Percentiles rank a stretch among this genome's conserved stretches.
Evolutionary conservation across 768 basidiomycete genomes (phyloP).

Genomic region (Lanmaoa rubissima): DNA sequence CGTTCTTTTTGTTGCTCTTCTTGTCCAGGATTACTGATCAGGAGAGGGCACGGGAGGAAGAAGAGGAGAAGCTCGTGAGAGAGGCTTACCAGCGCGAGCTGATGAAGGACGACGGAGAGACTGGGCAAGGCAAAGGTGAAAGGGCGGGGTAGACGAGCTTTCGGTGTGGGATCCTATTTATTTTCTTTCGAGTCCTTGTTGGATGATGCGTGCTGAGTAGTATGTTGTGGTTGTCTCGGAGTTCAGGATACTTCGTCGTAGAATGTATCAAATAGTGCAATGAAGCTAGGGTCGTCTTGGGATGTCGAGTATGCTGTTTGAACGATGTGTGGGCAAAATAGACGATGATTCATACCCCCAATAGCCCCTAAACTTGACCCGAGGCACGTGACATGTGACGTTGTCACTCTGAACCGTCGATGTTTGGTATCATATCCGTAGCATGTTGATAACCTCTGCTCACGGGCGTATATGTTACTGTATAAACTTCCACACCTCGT

Average conservation of each 20-base stretch:
- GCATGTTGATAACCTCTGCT: not conserved
- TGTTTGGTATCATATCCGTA: not conserved
- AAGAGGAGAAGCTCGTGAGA: not conserved
- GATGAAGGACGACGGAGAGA: not conserved
- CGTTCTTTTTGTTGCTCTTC: conserved; percentile 14
- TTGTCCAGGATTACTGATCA: not conserved
- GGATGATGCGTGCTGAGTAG: no score
- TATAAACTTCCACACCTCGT: not conserved
- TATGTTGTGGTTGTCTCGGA: not conserved
- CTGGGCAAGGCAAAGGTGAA: not conserved
- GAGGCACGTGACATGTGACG: no score
- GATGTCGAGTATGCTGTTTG: no score
- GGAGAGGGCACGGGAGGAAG: not conserved
- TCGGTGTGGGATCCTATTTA: not conserved
- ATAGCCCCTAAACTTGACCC: no score
- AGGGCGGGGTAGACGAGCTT: not conserved
- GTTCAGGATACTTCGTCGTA: no score
- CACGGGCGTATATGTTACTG: not conserved
- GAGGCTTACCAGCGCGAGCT: not conserved
- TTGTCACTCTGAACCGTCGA: no score
- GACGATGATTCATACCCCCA: no score
- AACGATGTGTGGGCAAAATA: no score
- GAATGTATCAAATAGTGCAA: not conserved
- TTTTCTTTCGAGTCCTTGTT: not conserved
- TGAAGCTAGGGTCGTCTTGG: no score